phyloP scores from a whole-genome alignment of 176 grass and related monocot genomes.

The Melocanna baccifera region DNA sequence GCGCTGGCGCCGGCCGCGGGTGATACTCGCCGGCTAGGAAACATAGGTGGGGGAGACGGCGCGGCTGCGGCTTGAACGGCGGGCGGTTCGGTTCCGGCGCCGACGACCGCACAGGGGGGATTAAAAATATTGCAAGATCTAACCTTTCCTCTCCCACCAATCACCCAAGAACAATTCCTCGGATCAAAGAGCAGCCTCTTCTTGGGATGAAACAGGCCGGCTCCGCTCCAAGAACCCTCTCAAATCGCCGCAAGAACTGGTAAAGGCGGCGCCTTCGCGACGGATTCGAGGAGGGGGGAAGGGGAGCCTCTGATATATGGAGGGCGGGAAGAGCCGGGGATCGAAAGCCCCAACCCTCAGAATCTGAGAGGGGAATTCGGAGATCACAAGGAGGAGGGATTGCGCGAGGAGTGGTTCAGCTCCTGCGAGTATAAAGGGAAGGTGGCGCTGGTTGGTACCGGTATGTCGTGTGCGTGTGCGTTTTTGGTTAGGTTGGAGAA shows the following conservation, averaged over 20 bases:
- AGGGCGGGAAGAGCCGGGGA: conserved; percentile 8
- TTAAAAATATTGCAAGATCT: neutral
- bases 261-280: conserved; percentile 2
- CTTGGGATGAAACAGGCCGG: neutral
- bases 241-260: conserved; percentile 7
- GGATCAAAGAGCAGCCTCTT: neutral
- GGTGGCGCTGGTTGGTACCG: conserved; percentile 30
- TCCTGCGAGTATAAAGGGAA: conserved; percentile 32
- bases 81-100: neutral
- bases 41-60: neutral
- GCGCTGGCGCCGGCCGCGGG: neutral
- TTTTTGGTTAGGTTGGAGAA: neutral
- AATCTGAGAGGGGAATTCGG: conserved; percentile 32
- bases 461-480: neutral
- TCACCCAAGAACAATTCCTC: neutral
- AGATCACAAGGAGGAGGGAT: conserved; percentile 30
- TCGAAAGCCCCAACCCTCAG: conserved; percentile 32
- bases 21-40: neutral
- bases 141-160: conserved; percentile 37
- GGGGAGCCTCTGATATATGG: conserved; percentile 4
- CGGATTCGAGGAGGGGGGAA: neutral
- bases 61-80: neutral
- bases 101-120: neutral
- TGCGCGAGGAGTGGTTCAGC: conserved; percentile 8
- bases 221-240: neutral